phyloP scores from a whole-genome alignment of 768 basidiomycete genomes.

The Mycena rosella region DNA sequence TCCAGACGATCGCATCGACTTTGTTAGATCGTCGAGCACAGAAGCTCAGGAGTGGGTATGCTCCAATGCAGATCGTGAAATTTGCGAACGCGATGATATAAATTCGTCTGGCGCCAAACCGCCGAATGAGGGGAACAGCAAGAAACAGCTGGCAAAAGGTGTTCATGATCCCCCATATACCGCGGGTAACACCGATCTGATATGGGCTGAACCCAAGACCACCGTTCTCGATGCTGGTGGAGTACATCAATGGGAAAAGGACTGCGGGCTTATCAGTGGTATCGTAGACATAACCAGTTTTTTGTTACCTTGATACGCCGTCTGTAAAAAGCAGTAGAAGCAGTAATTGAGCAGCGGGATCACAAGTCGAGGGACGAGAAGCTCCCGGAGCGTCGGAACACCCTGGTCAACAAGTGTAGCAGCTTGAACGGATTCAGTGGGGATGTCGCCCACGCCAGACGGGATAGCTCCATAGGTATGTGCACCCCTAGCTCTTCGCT shows the following conservation, averaged over 20 bases:
- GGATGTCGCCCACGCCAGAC: not conserved
- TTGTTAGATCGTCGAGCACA: constrained; percentile 28
- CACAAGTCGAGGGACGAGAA: constrained; percentile 33
- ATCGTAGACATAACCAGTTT: too few relatives aligned
- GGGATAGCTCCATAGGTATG: constrained; percentile 26
- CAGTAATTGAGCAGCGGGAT: constrained; percentile 37
- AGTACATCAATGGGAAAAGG: constrained; percentile 44
- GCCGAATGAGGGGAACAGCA: constrained; percentile 48
- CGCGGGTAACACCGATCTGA: constrained; percentile 62
- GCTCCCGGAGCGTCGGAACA: constrained; percentile 23
- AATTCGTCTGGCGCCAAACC: constrained; percentile 59
- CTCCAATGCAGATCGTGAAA: too few relatives aligned
- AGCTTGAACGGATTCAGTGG: not conserved
- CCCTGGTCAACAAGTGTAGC: constrained; percentile 17
- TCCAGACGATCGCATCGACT: constrained; percentile 35
- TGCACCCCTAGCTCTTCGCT: constrained; percentile 3
- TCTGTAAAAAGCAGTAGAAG: constrained; percentile 38
- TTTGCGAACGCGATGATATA: too few relatives aligned
- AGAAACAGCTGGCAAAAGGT: constrained; percentile 62
- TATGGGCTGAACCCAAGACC: too few relatives aligned
- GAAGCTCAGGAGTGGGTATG: too few relatives aligned
- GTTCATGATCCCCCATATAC: constrained; percentile 59
- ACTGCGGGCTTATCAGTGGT: constrained; percentile 6
- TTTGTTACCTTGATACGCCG: constrained; percentile 30
- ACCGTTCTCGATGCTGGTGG: too few relatives aligned